Conservation (phyloP, 257 asterid genomes). For the Henckelia pumila region DNA sequence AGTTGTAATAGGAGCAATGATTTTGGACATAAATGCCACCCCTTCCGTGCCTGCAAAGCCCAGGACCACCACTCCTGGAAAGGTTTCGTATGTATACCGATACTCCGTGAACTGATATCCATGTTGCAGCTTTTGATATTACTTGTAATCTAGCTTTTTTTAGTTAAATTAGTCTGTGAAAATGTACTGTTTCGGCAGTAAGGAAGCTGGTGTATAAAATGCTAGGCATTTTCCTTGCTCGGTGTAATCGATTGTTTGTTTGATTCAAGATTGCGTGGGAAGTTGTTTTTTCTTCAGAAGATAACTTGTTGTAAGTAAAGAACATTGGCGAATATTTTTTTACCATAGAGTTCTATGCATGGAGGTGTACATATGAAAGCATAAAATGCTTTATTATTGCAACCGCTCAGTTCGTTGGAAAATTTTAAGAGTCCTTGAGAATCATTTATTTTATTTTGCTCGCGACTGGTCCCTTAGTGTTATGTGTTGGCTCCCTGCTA, state of each 20-base stretch:
- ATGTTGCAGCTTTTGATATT: neutral
- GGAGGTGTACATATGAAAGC: neutral
- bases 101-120: neutral
- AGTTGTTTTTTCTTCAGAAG: neutral
- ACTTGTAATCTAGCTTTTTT: neutral
- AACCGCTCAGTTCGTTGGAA: neutral
- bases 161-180: neutral
- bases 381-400: neutral
- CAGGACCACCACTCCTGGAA: slow-evolving; percentile 91
- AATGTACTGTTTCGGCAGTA: neutral
- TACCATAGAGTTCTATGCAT: neutral
- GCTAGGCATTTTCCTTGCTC: neutral
- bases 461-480: neutral
- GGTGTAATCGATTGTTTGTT: neutral
- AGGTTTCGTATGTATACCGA: slow-evolving; percentile 38
- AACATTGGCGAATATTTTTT: neutral
- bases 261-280: neutral
- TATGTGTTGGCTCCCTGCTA: neutral
- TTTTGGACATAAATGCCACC: slow-evolving; percentile 74
- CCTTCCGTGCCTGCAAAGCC: slow-evolving; percentile 60
- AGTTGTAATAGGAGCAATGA: slow-evolving; percentile 94
- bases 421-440: neutral
- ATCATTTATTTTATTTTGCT: neutral
- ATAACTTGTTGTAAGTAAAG: no score
- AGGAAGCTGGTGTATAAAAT: neutral